Percentiles rank a stretch among this genome's conserved stretches.
Evolutionary conservation across 768 basidiomycete species (phyloP).

Genomic region (Mycena polygramma): DNA sequence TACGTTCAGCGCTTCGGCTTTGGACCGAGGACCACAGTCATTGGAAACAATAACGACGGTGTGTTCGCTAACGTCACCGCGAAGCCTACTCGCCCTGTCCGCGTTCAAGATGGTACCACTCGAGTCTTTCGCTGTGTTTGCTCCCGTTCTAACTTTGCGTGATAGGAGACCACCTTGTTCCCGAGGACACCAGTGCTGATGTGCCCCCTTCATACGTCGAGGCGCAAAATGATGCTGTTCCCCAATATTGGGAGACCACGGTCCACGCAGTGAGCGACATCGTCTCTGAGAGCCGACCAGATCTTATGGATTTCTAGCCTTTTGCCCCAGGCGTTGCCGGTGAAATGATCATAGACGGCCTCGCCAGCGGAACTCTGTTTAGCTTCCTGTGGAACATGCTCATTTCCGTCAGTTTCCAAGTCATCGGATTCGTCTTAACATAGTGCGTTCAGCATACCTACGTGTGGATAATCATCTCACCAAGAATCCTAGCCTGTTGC

Average conservation of each 20-base stretch:
- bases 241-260: constrained; percentile 98
- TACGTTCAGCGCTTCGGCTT: constrained; percentile 63
- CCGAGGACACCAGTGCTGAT: constrained; percentile 86
- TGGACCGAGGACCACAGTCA: constrained; percentile 47
- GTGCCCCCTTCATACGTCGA: constrained; percentile 93
- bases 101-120: constrained; percentile 68
- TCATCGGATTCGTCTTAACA: constrained; percentile 23
- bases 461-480: background rate
- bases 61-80: constrained; percentile 97
- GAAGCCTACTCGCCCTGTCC: constrained; percentile 75
- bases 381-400: constrained; percentile 94
- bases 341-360: constrained; percentile 90
- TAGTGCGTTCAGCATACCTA: constrained; percentile 9
- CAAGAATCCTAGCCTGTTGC: constrained; percentile 66
- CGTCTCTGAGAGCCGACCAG: background rate
- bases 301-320: constrained; percentile 53
- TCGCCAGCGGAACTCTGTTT: constrained; percentile 84
- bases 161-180: constrained; percentile 81
- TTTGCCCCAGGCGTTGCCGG: constrained; percentile 72
- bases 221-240: constrained; percentile 95
- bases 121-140: constrained; percentile 25
- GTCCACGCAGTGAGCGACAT: constrained; percentile 72
- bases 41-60: constrained; percentile 84
- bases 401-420: constrained; percentile 94
- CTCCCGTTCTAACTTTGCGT: background rate